phyloP scores from a whole-genome alignment of 2,329 filamentous ascomycete genomes.

The Paecilomyces variotii region DNA sequence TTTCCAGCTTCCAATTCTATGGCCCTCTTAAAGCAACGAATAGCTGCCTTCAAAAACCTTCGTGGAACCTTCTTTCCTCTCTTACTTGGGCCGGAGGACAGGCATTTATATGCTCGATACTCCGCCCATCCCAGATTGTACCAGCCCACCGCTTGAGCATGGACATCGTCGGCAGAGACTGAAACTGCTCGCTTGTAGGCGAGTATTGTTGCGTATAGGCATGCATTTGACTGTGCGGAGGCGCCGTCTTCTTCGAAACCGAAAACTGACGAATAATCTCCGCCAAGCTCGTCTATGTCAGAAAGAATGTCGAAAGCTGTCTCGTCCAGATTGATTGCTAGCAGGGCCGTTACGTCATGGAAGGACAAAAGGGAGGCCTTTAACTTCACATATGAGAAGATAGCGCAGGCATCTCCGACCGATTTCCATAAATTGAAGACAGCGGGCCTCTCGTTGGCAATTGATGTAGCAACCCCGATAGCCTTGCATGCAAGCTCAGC shows the following conservation, averaged over 20 bases:
- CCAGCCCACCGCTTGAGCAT: slow-evolving; percentile 91
- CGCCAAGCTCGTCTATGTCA: slow-evolving; percentile 60
- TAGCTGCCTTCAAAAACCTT: slow-evolving; percentile 68
- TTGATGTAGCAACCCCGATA: slow-evolving; percentile 57
- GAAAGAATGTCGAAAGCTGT: slow-evolving; percentile 55
- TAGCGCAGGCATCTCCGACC: slow-evolving; percentile 75
- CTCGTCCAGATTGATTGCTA: slow-evolving; percentile 44
- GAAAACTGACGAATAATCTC: slow-evolving; percentile 27
- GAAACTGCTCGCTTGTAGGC: slow-evolving; percentile 81
- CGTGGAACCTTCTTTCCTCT: slow-evolving; percentile 47
- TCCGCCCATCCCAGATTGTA: slow-evolving; percentile 97
- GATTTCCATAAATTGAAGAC: slow-evolving; percentile 96
- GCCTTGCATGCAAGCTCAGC: slow-evolving; percentile 61
- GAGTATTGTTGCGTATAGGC: slow-evolving; percentile 65
- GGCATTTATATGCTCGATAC: slow-evolving; percentile 65
- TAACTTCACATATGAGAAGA: slow-evolving; percentile 73
- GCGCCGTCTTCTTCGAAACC: slow-evolving; percentile 21
- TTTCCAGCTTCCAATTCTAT: slow-evolving; percentile 95
- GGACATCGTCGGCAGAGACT: slow-evolving; percentile 62
- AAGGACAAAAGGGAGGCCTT: slow-evolving; percentile 57
- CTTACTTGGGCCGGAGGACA: slow-evolving; percentile 35
- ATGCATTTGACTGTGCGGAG: slow-evolving; percentile 39
- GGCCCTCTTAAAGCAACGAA: slow-evolving; percentile 86
- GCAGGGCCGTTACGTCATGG: slow-evolving; percentile 47
- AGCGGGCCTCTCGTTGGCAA: slow-evolving; percentile 53